These are phyloP conservation scores for Eucalyptus urophylla DNA, from an alignment of 345 rosid genomes.

Conservation along the genomic window DNA sequence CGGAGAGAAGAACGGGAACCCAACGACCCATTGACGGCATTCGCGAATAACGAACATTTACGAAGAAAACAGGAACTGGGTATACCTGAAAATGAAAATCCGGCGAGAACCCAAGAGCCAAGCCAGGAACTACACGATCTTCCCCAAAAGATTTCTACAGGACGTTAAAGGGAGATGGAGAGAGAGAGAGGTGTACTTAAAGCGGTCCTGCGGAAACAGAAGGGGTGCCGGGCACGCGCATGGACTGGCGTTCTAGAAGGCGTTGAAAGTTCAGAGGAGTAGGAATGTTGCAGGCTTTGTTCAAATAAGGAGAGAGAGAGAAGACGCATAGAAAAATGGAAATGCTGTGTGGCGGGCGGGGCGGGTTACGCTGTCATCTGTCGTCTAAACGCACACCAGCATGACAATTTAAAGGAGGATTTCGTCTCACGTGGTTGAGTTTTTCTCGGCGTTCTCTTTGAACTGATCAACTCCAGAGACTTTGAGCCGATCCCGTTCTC, in stretches of 20 bases:
- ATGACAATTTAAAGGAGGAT: neutral
- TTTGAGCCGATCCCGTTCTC: neutral
- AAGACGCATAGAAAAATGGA: neutral
- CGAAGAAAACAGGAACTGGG: neutral
- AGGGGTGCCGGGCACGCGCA: neutral
- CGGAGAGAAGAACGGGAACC: neutral
- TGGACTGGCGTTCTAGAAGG: neutral
- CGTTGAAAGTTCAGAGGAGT: neutral
- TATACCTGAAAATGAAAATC: neutral
- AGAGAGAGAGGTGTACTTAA: neutral
- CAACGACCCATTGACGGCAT: neutral
- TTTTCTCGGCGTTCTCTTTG: neutral
- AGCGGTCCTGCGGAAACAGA: neutral
- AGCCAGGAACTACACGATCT: neutral
- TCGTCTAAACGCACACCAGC: neutral
- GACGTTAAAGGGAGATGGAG: neutral
- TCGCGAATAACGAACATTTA: neutral
- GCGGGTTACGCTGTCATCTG: neutral
- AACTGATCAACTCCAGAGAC: neutral
- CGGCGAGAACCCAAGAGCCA: neutral
- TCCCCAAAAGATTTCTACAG: neutral
- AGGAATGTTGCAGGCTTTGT: neutral
- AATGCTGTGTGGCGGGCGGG: neutral
- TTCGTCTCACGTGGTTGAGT: neutral
- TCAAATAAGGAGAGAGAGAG: neutral